Conservation (phyloP, 768 basidiomycete genomes). For the Lactarius hengduanensis region DNA sequence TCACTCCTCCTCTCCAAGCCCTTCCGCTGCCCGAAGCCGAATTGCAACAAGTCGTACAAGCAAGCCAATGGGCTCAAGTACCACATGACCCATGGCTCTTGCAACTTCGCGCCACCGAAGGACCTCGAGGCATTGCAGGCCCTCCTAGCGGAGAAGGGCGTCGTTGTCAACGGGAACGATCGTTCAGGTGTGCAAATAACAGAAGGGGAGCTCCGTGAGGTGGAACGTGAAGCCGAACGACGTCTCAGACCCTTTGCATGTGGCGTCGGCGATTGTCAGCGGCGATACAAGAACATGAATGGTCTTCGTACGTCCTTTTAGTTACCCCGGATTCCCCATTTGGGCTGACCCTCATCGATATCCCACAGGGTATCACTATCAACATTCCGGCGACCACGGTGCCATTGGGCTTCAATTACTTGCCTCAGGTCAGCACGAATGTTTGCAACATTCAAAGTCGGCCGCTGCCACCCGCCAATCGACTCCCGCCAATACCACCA, state of each 20-base stretch:
- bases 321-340: conserved; percentile 9
- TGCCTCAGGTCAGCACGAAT: conserved; percentile 69
- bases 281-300: conserved; percentile 99
- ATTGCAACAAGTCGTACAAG: conserved; percentile 96
- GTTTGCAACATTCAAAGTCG: conserved; percentile 39
- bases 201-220: conserved; percentile 64
- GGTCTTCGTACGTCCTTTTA: conserved; percentile 55
- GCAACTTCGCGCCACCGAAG: conserved; percentile 90
- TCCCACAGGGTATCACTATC: conserved; percentile 78
- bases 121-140: conserved; percentile 76
- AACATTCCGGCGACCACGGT: conserved; percentile 95
- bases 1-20: conserved; percentile 78
- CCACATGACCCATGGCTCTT: conserved; percentile 89
- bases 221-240: conserved; percentile 83
- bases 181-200: conserved; percentile 41
- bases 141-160: conserved; percentile 52
- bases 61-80: conserved; percentile 95
- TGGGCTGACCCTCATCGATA: conserved; percentile 13
- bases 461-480: conserved; percentile 23
- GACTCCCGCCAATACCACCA: conserved; percentile 17
- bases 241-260: conserved; percentile 84
- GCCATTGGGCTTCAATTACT: conserved; percentile 82
- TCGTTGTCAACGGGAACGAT: conserved; percentile 37
- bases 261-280: conserved; percentile 79
- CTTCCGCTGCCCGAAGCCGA: conserved; percentile 90